Evolutionary conservation across 2,329 filamentous ascomycete genomes (phyloP).

Genomic region (Colletotrichum liaoningense): DNA sequence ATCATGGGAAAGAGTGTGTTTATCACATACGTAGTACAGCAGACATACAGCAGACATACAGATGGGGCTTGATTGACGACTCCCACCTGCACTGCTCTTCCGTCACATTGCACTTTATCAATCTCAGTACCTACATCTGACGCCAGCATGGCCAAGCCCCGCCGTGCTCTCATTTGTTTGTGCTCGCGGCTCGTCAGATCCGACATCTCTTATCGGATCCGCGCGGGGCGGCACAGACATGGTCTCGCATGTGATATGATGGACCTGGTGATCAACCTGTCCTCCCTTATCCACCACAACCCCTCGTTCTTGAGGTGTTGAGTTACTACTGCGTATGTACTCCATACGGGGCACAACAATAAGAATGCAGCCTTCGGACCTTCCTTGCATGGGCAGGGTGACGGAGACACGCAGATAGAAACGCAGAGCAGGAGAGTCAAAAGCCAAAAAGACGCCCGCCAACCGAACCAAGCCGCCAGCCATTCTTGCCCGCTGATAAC

Average conservation of each 20-base stretch:
- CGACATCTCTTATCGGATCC: not conserved
- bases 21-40: too few species aligned
- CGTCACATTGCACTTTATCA: not conserved
- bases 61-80: too few species aligned
- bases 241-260: not conserved
- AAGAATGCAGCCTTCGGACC: not conserved
- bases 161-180: not conserved
- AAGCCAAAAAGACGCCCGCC: not conserved
- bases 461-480: slow-evolving; percentile 11
- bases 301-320: not conserved
- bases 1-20: not conserved
- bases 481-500: slow-evolving; percentile 21
- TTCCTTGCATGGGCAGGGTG: not conserved
- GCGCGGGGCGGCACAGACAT: not conserved
- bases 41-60: too few species aligned
- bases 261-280: not conserved
- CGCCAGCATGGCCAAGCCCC: not conserved
- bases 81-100: not conserved
- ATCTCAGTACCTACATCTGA: not conserved
- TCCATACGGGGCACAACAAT: not conserved
- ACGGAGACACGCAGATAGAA: not conserved
- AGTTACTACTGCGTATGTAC: too few species aligned
- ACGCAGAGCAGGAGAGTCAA: not conserved
- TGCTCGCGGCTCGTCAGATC: not conserved
- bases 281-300: not conserved